A percentile compares a stretch with the other conserved stretches of the same genome.
These are phyloP conservation scores for Cyclanthera cordifolia DNA, from an alignment of 306 rosid species.

Conservation along the genomic window DNA sequence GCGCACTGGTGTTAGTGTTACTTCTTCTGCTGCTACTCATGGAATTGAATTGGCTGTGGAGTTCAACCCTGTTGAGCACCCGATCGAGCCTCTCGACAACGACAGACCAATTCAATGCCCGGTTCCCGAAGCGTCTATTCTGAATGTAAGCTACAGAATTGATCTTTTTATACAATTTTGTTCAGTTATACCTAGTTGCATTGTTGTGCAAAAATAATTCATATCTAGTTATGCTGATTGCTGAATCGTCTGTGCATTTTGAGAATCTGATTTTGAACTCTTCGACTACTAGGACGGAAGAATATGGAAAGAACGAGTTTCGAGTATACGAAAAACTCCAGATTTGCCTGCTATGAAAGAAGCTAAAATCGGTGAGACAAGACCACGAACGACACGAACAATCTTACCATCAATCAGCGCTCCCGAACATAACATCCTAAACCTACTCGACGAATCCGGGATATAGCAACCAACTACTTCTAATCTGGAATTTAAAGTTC, in stretches of 20 bases:
- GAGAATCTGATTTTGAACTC: conserved; percentile 12
- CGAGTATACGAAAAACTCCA: conserved; percentile 53
- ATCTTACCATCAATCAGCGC: conserved; percentile 89
- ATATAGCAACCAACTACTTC: conserved; percentile 32
- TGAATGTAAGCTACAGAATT: conserved; percentile 46
- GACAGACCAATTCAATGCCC: conserved; percentile 84
- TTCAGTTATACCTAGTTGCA: not conserved
- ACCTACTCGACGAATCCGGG: conserved; percentile 84
- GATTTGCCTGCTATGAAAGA: conserved; percentile 77
- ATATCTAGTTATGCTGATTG: not conserved
- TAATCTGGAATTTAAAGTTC: conserved; percentile 10
- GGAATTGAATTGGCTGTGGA: conserved; percentile 83
- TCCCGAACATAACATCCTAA: conserved; percentile 69
- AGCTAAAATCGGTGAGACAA: conserved; percentile 32
- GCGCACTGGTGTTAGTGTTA: conserved; percentile 24
- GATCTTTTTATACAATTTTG: not conserved
- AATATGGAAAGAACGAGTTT: conserved; percentile 84
- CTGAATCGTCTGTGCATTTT: not conserved
- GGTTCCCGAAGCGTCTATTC: conserved; percentile 79
- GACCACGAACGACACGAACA: conserved; percentile 36
- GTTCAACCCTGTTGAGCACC: conserved; percentile 94
- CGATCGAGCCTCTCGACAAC: conserved; percentile 64
- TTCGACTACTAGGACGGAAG: conserved; percentile 61
- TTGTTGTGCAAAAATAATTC: not conserved
- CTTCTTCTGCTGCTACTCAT: conserved; percentile 45